Base-by-base conservation (phyloP, 352 stramenopile genomes). In the Phytophthora rubi region DNA sequence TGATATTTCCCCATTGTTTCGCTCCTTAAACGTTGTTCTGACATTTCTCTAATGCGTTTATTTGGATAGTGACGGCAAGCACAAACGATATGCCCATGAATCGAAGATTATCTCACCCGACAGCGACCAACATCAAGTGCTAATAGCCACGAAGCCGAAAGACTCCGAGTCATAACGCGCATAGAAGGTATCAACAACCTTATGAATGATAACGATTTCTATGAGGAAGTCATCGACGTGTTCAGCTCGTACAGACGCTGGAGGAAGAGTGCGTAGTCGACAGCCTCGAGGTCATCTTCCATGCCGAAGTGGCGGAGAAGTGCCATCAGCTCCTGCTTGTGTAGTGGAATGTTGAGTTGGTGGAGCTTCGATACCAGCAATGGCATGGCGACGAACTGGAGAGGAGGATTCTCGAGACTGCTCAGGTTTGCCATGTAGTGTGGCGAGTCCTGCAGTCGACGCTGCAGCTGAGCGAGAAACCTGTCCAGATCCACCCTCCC, bases 231-330 rank as follows among this genome's bases (percentile, higher is more conserved):
- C 21, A 62, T 53, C 8, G 13, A 58, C 10, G 62, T 33, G 21
- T 67, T 69, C 8, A 73, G 33, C 9, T 90, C 82, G 42, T 81
- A 85, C 26, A 88, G 53, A 0, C 72, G 80, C 47, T 80, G 65
- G 7, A 90, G 42, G 26, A 90, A 84, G 28, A 79, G 54, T 30
- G 48, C 59, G 47, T 76, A 78, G 55, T 90, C 78, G 21, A 90
- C 62, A 16, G 51, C 48, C n/a, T 81, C 74, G 4, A 68, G 62
- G 21, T 70, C 26, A 10, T 72, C 75, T 10, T 84, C 80, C 78
- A 90, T 83, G 7, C 82, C 80, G 33, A 88, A 82, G 30, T 90
- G 80, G 6, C 80, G 76, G n/a, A 85, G 52, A 0, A 90, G 63
- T 9, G 70, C 57, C 42, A 67, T 37, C 23, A 82, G 44, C 28